A percentile compares a stretch with the other conserved stretches of the same genome.
Evolutionary conservation across 2,329 filamentous ascomycete genomes (phyloP).

Genomic region (Paracoccidioides brasiliensis): DNA sequence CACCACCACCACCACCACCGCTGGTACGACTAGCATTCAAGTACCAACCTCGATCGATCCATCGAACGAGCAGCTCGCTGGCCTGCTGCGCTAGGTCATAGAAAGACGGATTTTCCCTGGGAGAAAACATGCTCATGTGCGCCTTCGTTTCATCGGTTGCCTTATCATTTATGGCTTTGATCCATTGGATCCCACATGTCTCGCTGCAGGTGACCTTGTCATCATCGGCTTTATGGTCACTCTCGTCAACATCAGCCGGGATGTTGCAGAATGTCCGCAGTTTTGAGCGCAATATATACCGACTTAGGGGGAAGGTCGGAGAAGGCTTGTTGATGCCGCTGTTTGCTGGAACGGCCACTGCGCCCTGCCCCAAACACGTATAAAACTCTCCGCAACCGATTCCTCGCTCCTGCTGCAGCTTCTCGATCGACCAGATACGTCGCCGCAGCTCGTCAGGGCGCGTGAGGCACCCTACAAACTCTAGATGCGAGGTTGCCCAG

Average conservation of each 20-base stretch:
- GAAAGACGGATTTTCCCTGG: constrained; percentile 34
- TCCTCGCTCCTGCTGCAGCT: constrained; percentile 49
- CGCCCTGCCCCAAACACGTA: constrained; percentile 63
- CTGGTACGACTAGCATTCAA: constrained; percentile 17
- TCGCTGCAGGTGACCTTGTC: constrained; percentile 13
- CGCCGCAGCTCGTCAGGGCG: constrained; percentile 69
- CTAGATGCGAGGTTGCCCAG: constrained; percentile 82
- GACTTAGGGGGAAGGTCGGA: constrained; percentile 18
- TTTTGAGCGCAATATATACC: constrained; percentile 33
- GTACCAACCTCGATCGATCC: constrained; percentile 31
- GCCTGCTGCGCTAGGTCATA: constrained; percentile 27
- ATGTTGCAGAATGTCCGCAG: constrained; percentile 83
- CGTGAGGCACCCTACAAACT: constrained; percentile 82
- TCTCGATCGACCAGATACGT: constrained; percentile 56
- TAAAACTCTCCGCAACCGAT: constrained; percentile 81
- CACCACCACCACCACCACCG: no score
- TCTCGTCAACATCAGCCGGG: constrained; percentile 41
- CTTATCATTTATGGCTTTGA: constrained; percentile 61
- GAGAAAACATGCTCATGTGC: constrained; percentile 47
- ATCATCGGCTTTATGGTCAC: constrained; percentile 16
- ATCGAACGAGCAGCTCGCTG: constrained; percentile 26
- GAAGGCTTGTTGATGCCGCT: constrained; percentile 16
- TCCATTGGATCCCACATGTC: constrained; percentile 44
- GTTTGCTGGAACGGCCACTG: constrained; percentile 22
- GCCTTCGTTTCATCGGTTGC: constrained; percentile 67